Evolutionary conservation across 768 basidiomycete species (phyloP).

Genomic region (Dendrothele bispora): DNA sequence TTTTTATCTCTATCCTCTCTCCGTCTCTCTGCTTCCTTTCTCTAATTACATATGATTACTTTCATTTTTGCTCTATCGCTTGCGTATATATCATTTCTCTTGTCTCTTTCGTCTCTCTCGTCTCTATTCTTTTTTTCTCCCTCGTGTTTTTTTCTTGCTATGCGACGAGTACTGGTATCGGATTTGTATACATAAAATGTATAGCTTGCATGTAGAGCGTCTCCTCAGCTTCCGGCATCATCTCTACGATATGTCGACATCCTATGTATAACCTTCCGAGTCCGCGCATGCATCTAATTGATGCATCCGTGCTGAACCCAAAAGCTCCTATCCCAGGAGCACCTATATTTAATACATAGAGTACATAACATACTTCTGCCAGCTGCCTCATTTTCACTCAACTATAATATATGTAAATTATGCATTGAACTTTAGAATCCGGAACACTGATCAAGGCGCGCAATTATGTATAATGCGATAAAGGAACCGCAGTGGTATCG

Average conservation of each 20-base stretch:
- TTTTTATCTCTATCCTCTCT: conserved; percentile 4
- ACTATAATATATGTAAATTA: no score
- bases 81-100: conserved; percentile 22
- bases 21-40: conserved; percentile 12
- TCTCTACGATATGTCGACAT: no score
- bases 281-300: no score
- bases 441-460: no score
- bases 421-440: no score
- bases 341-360: no score
- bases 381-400: no score
- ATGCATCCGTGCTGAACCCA: no score
- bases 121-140: neutral
- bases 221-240: neutral
- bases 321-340: no score
- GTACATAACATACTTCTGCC: no score
- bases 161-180: neutral
- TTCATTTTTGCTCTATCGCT: conserved; percentile 22
- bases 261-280: no score
- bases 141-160: neutral
- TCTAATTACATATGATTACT: conserved; percentile 17
- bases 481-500: conserved; percentile 12
- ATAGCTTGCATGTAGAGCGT: conserved; percentile 2
- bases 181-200: conserved; percentile 7
- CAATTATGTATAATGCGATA: conserved; percentile 26
- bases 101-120: conserved; percentile 12